Evolutionary conservation across 2,329 filamentous ascomycete species (phyloP), one percentile per base, ranked within the genome.

Genomic region (Corynespora cassiicola): DNA sequence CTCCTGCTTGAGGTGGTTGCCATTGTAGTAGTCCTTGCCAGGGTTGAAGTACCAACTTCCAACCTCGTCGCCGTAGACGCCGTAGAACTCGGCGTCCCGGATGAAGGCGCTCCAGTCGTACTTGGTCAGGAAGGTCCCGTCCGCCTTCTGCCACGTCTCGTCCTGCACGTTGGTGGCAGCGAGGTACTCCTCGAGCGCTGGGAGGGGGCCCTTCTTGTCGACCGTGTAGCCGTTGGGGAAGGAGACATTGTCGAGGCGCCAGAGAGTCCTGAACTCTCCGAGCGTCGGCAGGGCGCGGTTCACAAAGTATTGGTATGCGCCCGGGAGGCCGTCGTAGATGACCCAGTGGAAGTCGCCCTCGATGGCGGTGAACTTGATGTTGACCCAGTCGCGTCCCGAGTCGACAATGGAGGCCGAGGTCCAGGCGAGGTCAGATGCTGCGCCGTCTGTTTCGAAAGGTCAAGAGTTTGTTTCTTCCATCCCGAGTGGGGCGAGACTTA

Each of bases 231-330:
- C 76, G 31, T 68, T 69, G 2, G 73, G 61, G 39, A 79, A 79
- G 0, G 72, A 74, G 0, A 56, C 57, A 38, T 78, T 78, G 36
- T 76, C 75, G 9, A 79, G 64, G 6, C 75, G 68, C 68, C 73
- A 77, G 2, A 79, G 64, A 0, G 75, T 77, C 14, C 77, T 63
- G 49, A 78, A 77, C 43, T 78, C 75, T 31, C 76, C 75, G 6
- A 79, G 65, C 0, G 61, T 65, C 1, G 76, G 75, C 4, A 79
- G 58, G 3, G 65, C 72, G 33, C 63, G 72, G 51, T 79, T 79
- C 41, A 79, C 73, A 33, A 79, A 76, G 58, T 79, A 79, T 38
- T 79, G 76, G 48, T 79, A 79, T n/a, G 76, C 75, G n/a, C 76
- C 76, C 2, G 71, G 61, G 2, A 78, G 69, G 11, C 71, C 68